Conservation (phyloP, 2,329 filamentous ascomycete genomes). For the Whalleya microplaca region DNA sequence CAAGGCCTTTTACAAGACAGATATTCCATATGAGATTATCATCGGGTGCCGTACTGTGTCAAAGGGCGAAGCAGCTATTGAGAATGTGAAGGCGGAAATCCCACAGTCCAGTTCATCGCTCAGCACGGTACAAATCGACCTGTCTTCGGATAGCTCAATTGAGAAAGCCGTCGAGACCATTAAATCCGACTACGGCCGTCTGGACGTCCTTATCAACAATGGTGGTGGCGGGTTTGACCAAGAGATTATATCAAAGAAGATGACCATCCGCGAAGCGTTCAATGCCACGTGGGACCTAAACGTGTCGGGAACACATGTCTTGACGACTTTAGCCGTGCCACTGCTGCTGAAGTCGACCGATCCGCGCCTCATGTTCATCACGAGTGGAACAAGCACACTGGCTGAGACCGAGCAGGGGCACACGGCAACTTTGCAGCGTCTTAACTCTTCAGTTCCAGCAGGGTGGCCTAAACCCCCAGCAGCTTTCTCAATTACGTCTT, state of each 20-base stretch:
- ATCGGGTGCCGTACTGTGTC: slow-evolving; percentile 55
- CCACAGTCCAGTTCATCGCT: slow-evolving; percentile 47
- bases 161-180: slow-evolving; percentile 48
- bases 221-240: slow-evolving; percentile 53
- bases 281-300: slow-evolving; percentile 56
- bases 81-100: slow-evolving; percentile 44
- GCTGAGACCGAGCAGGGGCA: slow-evolving; percentile 28
- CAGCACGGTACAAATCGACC: slow-evolving; percentile 54
- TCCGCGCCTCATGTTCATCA: slow-evolving; percentile 53
- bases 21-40: slow-evolving; percentile 54
- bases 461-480: slow-evolving; percentile 46
- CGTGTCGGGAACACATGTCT: slow-evolving; percentile 48
- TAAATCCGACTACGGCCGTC: slow-evolving; percentile 42
- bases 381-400: slow-evolving; percentile 40
- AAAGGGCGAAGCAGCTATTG: slow-evolving; percentile 55
- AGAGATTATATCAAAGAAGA: slow-evolving; percentile 30
- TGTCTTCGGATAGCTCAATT: slow-evolving; percentile 57
- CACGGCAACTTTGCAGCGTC: slow-evolving; percentile 8
- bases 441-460: slow-evolving; percentile 18
- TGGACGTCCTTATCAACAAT: slow-evolving; percentile 63
- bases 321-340: slow-evolving; percentile 46
- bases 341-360: slow-evolving; percentile 49
- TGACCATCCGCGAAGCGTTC: slow-evolving; percentile 44
- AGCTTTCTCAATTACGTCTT: slow-evolving; percentile 29
- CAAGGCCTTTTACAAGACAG: slow-evolving; percentile 54